Percentiles rank a stretch among this genome's conserved stretches.
These are phyloP conservation scores for Albugo candida DNA, from an alignment of 352 stramenopile genomes.

Conservation along the genomic window DNA sequence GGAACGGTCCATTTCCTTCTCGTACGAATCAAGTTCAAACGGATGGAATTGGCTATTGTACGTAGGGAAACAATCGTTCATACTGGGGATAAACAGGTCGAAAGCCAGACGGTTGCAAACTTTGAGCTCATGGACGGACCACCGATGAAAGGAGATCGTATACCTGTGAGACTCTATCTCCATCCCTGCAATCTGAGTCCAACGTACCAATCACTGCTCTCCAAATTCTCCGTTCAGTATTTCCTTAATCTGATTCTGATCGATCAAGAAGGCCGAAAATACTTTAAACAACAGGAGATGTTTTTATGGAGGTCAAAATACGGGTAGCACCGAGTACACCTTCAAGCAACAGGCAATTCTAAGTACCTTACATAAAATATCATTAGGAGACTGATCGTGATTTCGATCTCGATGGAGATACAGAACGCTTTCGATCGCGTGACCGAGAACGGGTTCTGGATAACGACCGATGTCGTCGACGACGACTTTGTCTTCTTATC, in stretches of 20 bases:
- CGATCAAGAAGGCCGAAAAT: constrained; percentile 97
- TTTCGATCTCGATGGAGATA: constrained; percentile 6
- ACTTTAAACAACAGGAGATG: constrained; percentile 99
- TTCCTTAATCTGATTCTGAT: constrained; percentile 98
- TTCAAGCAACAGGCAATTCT: background rate
- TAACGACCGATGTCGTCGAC: constrained; percentile 12
- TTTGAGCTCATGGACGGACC: constrained; percentile 99
- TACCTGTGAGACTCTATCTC: constrained; percentile 94
- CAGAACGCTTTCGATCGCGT: constrained; percentile 1
- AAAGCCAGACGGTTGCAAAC: constrained; percentile 94
- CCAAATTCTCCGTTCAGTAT: constrained; percentile 89
- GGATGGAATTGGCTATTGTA: constrained; percentile 97
- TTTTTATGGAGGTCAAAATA: constrained; percentile 82
- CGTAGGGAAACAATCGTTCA: constrained; percentile 83
- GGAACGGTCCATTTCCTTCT: constrained; percentile 97
- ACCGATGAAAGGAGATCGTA: constrained; percentile 89
- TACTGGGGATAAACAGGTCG: constrained; percentile 61
- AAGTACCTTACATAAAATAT: constrained; percentile 1
- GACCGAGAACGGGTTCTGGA: constrained; percentile 11
- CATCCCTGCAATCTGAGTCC: constrained; percentile 76
- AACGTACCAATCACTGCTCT: constrained; percentile 78
- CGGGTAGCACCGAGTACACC: constrained; percentile 9
- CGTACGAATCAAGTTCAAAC: constrained; percentile 98
- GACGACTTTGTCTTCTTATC: constrained; percentile 9
- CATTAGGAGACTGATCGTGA: constrained; percentile 2